Conservation (phyloP, 2,329 filamentous ascomycete genomes). For the Tolypocladium sp. region DNA sequence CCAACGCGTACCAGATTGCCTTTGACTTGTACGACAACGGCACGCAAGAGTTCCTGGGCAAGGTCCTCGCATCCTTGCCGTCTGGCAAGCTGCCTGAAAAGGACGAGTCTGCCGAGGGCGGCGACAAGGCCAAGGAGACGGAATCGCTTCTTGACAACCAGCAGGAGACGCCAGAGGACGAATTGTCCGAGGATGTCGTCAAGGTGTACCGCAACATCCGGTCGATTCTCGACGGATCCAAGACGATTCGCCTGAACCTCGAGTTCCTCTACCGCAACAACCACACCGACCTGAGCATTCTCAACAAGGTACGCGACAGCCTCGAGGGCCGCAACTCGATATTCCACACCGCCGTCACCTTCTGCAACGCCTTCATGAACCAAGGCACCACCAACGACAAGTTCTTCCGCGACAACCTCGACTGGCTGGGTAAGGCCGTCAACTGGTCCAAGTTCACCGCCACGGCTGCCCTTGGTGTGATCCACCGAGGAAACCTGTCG, state of each 20-base stretch:
- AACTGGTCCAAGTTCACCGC: conserved; percentile 99
- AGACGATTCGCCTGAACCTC: conserved; percentile 88
- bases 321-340: conserved; percentile 95
- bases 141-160: conserved; percentile 40
- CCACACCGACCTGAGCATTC: conserved; percentile 79
- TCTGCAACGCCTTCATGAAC: conserved; percentile 99
- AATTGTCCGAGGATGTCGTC: conserved; percentile 41
- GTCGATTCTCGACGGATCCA: conserved; percentile 73
- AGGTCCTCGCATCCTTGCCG: conserved; percentile 75
- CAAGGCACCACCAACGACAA: conserved; percentile 96
- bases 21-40: conserved; percentile 98
- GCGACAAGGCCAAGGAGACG: conserved; percentile 32
- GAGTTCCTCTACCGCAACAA: conserved; percentile 97
- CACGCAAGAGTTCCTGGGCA: conserved; percentile 90
- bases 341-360: conserved; percentile 94
- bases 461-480: conserved; percentile 90
- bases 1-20: conserved; percentile 91
- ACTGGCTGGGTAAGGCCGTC: conserved; percentile 96
- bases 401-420: conserved; percentile 95
- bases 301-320: conserved; percentile 95
- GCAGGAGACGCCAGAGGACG: conserved; percentile 45
- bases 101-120: conserved; percentile 33
- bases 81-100: conserved; percentile 36
- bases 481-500: conserved; percentile 88
- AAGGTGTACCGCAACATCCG: conserved; percentile 55